Evolutionary conservation across 805 yeast species (phyloP).

Genomic region (Candida fluviatilis): DNA sequence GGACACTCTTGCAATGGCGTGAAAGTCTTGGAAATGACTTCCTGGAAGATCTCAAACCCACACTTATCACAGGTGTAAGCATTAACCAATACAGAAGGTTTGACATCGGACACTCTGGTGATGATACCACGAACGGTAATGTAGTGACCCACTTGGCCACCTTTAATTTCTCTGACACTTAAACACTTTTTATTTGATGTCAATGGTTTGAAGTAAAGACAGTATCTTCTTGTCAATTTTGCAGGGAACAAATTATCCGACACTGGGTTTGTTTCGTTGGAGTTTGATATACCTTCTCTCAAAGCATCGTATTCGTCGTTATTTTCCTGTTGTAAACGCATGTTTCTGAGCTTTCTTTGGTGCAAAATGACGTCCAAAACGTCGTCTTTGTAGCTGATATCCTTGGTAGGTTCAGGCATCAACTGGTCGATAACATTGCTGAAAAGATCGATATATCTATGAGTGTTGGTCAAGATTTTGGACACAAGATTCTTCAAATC

Average conservation of each 20-base stretch:
- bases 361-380: slow-evolving; percentile 90
- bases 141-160: slow-evolving; percentile 75
- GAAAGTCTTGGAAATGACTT: slow-evolving; percentile 78
- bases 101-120: slow-evolving; percentile 93
- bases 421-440: slow-evolving; percentile 70
- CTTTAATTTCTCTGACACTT: slow-evolving; percentile 88
- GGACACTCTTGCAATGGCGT: slow-evolving; percentile 88
- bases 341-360: slow-evolving; percentile 83
- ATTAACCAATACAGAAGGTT: slow-evolving; percentile 84
- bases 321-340: slow-evolving; percentile 63
- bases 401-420: slow-evolving; percentile 84
- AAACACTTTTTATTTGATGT: slow-evolving; percentile 52
- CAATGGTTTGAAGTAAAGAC: slow-evolving; percentile 81
- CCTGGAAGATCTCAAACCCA: slow-evolving; percentile 95
- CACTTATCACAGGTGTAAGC: slow-evolving; percentile 98
- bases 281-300: slow-evolving; percentile 24
- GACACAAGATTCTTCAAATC: slow-evolving; percentile 40
- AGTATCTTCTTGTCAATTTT: slow-evolving; percentile 80
- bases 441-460: slow-evolving; percentile 76
- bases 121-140: slow-evolving; percentile 92
- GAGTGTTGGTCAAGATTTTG: slow-evolving; percentile 66
- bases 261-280: slow-evolving; percentile 4
- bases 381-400: slow-evolving; percentile 76
- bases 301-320: slow-evolving; percentile 53
- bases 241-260: slow-evolving; percentile 62